Percentiles rank a stretch among this genome's conserved stretches.
These are phyloP conservation scores for Diddensiella caesifluorescens DNA, from an alignment of 805 yeast species.

Conservation along the genomic window DNA sequence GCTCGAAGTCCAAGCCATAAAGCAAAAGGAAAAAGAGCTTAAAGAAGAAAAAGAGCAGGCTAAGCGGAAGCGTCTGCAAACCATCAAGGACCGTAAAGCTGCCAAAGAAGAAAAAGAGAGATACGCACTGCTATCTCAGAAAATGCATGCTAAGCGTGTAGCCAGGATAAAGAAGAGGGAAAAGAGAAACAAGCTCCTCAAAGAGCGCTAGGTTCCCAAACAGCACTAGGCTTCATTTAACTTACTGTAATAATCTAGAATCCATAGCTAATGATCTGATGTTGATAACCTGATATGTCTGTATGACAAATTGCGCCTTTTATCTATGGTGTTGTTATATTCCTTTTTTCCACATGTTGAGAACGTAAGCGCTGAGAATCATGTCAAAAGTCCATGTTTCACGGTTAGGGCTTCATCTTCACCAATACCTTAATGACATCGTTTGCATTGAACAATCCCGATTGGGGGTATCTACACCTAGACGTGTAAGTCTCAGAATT, in stretches of 20 bases:
- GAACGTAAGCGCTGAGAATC: too few relatives aligned
- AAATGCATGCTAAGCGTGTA: slow-evolving; percentile 87
- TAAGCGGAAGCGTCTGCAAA: slow-evolving; percentile 40
- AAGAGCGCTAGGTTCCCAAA: slow-evolving; percentile 72
- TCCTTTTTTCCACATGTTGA: too few relatives aligned
- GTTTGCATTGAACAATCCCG: slow-evolving; percentile 23
- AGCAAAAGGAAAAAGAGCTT: slow-evolving; percentile 62
- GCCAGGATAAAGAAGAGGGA: slow-evolving; percentile 87
- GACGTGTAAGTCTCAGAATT: slow-evolving; percentile 20
- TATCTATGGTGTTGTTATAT: too few relatives aligned
- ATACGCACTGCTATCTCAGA: slow-evolving; percentile 71
- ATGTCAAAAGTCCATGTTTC: too few relatives aligned
- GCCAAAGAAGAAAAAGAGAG: slow-evolving; percentile 86
- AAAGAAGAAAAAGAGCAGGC: slow-evolving; percentile 71
- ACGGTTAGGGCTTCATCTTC: too few relatives aligned
- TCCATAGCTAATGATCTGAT: too few relatives aligned
- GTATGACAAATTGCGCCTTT: too few relatives aligned
- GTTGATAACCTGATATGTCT: too few relatives aligned
- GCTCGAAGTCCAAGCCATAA: slow-evolving; percentile 57
- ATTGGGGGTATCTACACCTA: slow-evolving; percentile 31
- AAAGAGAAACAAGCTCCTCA: slow-evolving; percentile 89
- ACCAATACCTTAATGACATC: too few relatives aligned
- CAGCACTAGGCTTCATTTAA: too few relatives aligned
- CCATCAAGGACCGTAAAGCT: slow-evolving; percentile 62
- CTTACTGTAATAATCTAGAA: too few relatives aligned